A percentile compares a stretch with the other conserved stretches of the same genome.
phyloP scores from a whole-genome alignment of 345 rosid genomes.

The Pistacia integerrima region DNA sequence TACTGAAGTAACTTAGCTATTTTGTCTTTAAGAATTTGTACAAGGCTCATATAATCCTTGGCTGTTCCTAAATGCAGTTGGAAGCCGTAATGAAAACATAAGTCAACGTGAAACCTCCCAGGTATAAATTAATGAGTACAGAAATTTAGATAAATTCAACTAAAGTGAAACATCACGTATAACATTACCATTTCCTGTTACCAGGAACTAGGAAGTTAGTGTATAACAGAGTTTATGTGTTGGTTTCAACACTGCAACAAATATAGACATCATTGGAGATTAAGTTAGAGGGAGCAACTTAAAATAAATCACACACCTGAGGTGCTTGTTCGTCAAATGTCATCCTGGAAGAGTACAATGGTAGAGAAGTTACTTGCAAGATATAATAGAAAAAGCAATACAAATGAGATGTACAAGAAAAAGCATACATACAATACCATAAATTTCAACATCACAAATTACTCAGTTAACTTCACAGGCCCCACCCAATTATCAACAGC shows the following conservation, averaged over 20 bases:
- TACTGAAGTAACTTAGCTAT: not conserved
- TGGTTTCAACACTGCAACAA: not conserved
- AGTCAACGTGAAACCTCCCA: not conserved
- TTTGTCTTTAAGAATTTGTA: not conserved
- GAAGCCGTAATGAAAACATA: not conserved
- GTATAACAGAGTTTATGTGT: not conserved
- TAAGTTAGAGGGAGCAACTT: not conserved
- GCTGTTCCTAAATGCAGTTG: not conserved
- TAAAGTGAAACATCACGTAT: not conserved
- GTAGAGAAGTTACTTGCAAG: not conserved
- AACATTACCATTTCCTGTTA: not conserved
- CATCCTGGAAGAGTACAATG: slow-evolving; percentile 51
- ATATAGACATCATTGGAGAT: not conserved
- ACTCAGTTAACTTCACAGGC: not conserved
- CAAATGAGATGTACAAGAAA: not conserved
- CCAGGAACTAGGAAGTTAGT: not conserved
- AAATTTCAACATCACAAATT: not conserved
- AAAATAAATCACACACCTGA: slow-evolving; percentile 54
- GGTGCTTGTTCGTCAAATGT: slow-evolving; percentile 57
- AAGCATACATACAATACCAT: not conserved
- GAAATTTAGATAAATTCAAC: not conserved
- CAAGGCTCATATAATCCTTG: not conserved
- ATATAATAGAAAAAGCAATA: not conserved
- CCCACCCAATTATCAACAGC: not conserved
- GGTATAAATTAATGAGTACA: not conserved